Evolutionary conservation across 2,329 filamentous ascomycete genomes (phyloP), one percentile per base, ranked within the genome.

Genomic region (Aspergillus chevalieri): DNA sequence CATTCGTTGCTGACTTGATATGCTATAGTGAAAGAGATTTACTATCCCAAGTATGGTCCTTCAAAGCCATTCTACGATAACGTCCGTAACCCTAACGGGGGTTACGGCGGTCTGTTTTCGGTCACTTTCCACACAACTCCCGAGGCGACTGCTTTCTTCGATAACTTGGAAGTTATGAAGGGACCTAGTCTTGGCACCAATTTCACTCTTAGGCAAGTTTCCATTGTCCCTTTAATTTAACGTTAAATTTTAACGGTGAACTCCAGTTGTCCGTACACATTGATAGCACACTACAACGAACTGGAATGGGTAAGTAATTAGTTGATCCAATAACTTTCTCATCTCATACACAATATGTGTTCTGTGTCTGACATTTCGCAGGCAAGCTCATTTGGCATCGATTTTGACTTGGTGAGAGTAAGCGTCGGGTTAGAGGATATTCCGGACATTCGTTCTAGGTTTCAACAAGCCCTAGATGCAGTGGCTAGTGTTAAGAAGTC

Each of bases 171-270:
- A 54, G 93, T 90, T 1, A 84, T 89, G 36, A 98, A 98, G 69
- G 93, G 93, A 0, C 93, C 93, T 0, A 96, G 90, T 69, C 75
- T 98, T 45, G 93, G 93, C 2, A 97, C 93, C 0, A 98, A 98
- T 69, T 98, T 98, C 66, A 97, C 93, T 0, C 75, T 98, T 34
- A 86, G 74, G 76, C 78, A 51, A 57, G 63, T 57, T 33, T 19
- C 33, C 43, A 14, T 39, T 43, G 10, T 17, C 10, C 34, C 24
- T 45, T 26, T 14, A 15, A 19, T 47, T 22, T 9, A 14, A 17
- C 30, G 3, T 15, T 21, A 47, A 41, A 49, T 44, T 48, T 51
- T 61, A 48, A 60, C 44, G 30, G 26, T 41, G 14, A 44, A 33
- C 36, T 47, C n/a, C 52, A 79, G 86, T 50, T 95, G 86, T 44